Evolutionary conservation across 106 monocot species (phyloP).

Genomic region (Allium fistulosum): DNA sequence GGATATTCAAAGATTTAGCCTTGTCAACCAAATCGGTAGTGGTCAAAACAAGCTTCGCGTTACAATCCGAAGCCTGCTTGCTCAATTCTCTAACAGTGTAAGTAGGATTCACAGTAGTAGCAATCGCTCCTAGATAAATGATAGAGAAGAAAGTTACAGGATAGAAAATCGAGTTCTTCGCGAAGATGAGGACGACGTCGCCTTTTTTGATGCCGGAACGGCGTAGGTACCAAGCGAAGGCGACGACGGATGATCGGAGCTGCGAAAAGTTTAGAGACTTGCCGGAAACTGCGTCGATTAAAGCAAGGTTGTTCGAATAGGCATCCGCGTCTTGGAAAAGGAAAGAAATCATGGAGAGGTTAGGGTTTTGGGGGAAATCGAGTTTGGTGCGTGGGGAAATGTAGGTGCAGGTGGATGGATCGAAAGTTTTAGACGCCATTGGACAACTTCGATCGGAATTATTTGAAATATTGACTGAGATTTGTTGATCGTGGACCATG

Average conservation of each 20-base stretch:
- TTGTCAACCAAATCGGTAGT: slow-evolving; percentile 37
- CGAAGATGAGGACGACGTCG: slow-evolving; percentile 70
- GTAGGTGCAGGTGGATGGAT: slow-evolving; percentile 24
- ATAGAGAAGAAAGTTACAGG: slow-evolving; percentile 49
- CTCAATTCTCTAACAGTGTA: slow-evolving; percentile 60
- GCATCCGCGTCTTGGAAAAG: slow-evolving; percentile 26
- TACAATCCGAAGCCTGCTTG: slow-evolving; percentile 60
- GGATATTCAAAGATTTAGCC: slow-evolving; percentile 35
- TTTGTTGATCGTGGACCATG: no score
- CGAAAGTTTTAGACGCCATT: not conserved
- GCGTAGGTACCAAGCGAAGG: slow-evolving; percentile 18
- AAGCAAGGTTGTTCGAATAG: slow-evolving; percentile 33
- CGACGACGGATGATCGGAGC: slow-evolving; percentile 24
- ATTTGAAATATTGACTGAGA: no score
- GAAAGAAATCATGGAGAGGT: slow-evolving; percentile 38
- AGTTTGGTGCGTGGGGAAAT: slow-evolving; percentile 29
- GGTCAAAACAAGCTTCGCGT: slow-evolving; percentile 41
- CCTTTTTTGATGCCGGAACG: slow-evolving; percentile 24
- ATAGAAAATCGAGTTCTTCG: slow-evolving; percentile 67
- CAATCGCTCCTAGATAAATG: slow-evolving; percentile 55
- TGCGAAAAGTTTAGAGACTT: slow-evolving; percentile 28
- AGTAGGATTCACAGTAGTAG: slow-evolving; percentile 66
- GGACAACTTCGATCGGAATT: not conserved
- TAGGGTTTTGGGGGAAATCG: slow-evolving; percentile 29
- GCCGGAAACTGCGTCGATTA: slow-evolving; percentile 34